Conservation (phyloP, 345 rosid genomes). For the Erucastrum elatum region DNA sequence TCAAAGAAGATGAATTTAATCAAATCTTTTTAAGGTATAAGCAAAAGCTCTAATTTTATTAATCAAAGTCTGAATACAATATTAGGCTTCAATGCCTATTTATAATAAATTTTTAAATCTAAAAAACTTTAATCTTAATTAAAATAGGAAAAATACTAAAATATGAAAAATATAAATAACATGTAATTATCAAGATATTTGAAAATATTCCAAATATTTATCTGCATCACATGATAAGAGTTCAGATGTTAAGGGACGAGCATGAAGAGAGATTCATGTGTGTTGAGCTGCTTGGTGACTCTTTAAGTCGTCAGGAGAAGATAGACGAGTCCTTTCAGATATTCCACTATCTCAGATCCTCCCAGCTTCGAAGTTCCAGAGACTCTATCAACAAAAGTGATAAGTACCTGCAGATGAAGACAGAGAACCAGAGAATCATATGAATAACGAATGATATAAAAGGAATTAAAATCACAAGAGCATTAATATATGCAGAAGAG, state of each 20-base stretch:
- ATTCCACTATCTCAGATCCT: conserved; percentile 95
- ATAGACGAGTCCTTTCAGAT: conserved; percentile 85
- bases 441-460: neutral
- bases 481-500: neutral
- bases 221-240: conserved; percentile 21
- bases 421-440: conserved; percentile 1
- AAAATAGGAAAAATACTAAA: too few species aligned
- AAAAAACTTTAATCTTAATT: too few species aligned
- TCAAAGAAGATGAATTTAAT: too few species aligned
- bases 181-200: too few species aligned
- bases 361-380: conserved; percentile 97
- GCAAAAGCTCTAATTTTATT: too few species aligned
- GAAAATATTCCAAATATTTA: too few species aligned
- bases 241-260: conserved; percentile 16
- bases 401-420: conserved; percentile 72
- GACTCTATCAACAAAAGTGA: conserved; percentile 88
- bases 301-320: conserved; percentile 76
- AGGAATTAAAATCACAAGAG: neutral
- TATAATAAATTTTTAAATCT: too few species aligned
- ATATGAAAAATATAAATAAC: too few species aligned
- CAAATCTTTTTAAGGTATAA: too few species aligned
- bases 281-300: conserved; percentile 10
- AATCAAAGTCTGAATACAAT: too few species aligned
- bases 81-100: too few species aligned
- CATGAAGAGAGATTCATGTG: conserved; percentile 1